Evolutionary conservation across 2,329 filamentous ascomycete genomes (phyloP).

Genomic region (Mollisia scopiformis): DNA sequence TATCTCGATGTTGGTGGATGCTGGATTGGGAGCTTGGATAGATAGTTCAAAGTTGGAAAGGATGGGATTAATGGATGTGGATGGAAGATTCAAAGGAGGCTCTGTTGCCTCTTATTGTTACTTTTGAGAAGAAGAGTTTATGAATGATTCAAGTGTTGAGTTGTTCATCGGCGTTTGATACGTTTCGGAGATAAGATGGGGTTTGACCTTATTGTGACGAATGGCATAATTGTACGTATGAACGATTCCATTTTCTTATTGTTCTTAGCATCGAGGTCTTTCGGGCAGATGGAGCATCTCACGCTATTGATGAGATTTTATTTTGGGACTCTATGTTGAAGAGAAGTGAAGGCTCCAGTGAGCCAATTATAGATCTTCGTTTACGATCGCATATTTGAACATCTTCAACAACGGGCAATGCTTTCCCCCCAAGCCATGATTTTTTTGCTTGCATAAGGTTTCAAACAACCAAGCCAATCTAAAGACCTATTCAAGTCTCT

Average conservation of each 20-base stretch:
- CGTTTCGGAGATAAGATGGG: conserved; percentile 21
- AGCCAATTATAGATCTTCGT: too few species aligned
- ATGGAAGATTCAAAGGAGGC: not conserved
- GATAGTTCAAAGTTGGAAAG: not conserved
- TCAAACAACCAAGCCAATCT: too few species aligned
- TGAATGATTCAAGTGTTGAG: not conserved
- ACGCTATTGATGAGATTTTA: too few species aligned
- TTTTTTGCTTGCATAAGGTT: too few species aligned
- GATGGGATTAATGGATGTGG: not conserved
- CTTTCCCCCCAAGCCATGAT: too few species aligned
- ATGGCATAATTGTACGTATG: conserved; percentile 43
- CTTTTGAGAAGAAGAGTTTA: not conserved
- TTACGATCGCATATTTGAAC: too few species aligned
- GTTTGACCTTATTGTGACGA: conserved; percentile 45
- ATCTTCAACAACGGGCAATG: too few species aligned
- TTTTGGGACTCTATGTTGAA: too few species aligned
- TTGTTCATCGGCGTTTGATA: not conserved
- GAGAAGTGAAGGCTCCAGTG: too few species aligned
- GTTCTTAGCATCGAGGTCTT: not conserved
- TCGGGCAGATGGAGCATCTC: too few species aligned
- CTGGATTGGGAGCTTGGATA: not conserved
- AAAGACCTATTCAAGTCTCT: too few species aligned
- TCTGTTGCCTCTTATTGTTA: not conserved
- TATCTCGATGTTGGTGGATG: not conserved
- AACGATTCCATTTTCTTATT: not conserved